A percentile compares a stretch with the other conserved stretches of the same genome.
Conservation (phyloP, 345 rosid species). For the Anacardium occidentale region DNA sequence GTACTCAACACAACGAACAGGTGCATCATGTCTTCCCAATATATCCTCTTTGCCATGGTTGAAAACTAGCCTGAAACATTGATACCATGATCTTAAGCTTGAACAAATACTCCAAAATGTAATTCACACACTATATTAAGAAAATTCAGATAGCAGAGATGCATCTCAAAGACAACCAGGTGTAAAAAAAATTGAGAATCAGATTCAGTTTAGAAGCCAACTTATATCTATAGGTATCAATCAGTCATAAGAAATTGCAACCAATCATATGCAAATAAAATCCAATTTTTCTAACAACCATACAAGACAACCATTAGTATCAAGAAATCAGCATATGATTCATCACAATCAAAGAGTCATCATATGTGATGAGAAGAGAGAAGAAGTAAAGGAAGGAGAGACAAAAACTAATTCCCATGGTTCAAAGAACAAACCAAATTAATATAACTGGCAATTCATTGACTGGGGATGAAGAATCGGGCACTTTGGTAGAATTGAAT, state of each 20-base stretch:
- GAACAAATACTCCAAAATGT: neutral
- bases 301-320: neutral
- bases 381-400: neutral
- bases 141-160: neutral
- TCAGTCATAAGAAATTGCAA: neutral
- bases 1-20: conserved; percentile 89
- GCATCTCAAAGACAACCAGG: neutral
- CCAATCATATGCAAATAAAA: neutral
- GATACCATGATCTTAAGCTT: conserved; percentile 18
- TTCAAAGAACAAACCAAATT: neutral
- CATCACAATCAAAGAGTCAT: conserved; percentile 4
- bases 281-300: neutral
- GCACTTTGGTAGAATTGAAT: too few species aligned
- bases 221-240: neutral
- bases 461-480: neutral
- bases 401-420: neutral
- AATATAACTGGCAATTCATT: neutral
- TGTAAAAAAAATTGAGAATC: neutral
- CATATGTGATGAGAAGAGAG: neutral
- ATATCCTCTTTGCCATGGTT: conserved; percentile 77
- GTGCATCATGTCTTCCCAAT: conserved; percentile 84
- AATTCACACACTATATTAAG: neutral
- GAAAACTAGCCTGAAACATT: conserved; percentile 72
- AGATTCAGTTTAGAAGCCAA: neutral
- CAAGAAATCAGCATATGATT: neutral